Percentiles rank a stretch among this genome's conserved stretches.
Evolutionary conservation across 768 basidiomycete species (phyloP).

Genomic region (Mycena pura): DNA sequence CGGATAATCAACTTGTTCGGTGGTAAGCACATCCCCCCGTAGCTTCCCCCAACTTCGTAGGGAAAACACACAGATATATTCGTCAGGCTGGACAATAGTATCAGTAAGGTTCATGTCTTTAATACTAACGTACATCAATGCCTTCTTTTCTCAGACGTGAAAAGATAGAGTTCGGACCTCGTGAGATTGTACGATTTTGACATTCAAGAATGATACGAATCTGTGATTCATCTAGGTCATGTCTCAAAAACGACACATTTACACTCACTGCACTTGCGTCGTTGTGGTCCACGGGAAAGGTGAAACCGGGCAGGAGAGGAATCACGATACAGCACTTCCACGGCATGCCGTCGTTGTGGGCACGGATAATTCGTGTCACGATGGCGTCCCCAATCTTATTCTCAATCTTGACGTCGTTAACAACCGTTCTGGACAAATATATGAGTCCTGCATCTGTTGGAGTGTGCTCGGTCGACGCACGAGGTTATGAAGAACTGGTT

Average conservation of each 20-base stretch:
- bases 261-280: constrained; percentile 87
- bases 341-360: constrained; percentile 76
- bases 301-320: constrained; percentile 92
- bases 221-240: constrained; percentile 42
- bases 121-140: constrained; percentile 75
- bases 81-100: constrained; percentile 63
- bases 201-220: constrained; percentile 95
- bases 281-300: constrained; percentile 89
- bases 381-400: constrained; percentile 96
- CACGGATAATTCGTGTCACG: constrained; percentile 88
- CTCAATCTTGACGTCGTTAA: constrained; percentile 86
- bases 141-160: constrained; percentile 82
- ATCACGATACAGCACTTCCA: constrained; percentile 96
- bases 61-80: constrained; percentile 91
- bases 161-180: constrained; percentile 94
- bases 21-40: constrained; percentile 81
- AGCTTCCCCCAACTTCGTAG: constrained; percentile 94
- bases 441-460: too few species aligned
- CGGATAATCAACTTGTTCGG: constrained; percentile 72
- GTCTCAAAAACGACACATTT: neutral
- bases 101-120: too few species aligned
- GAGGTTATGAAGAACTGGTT: constrained; percentile 93
- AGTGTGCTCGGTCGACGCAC: constrained; percentile 59
- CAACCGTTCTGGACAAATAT: constrained; percentile 62
- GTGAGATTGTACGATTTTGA: constrained; percentile 86